Evolutionary conservation across 768 basidiomycete genomes (phyloP), one percentile per base, ranked within the genome.

Genomic region (Amanita rimosa): DNA sequence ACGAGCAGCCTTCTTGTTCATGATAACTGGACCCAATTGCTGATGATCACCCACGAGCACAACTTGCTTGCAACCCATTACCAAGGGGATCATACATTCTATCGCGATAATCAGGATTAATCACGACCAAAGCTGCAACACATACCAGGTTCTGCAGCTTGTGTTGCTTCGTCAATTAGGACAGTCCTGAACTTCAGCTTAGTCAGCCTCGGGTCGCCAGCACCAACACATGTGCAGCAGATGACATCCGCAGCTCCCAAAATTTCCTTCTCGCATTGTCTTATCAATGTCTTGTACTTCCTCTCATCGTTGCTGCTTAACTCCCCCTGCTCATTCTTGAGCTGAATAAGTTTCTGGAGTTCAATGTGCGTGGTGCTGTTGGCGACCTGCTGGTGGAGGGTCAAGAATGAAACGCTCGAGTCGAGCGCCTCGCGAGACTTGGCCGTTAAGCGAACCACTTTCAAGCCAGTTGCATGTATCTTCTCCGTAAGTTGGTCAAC

Each of bases 1-100:
- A n/a, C 93, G 88, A 2, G 96, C 95, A 0, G 96, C 96, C 62
- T 99, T 98, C 79, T 99, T 99, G 78, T 98, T 99, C 96, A 99
- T 98, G 63, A 99, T 97, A 58, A 98, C 96, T 6, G 96, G 96
- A 1, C 96, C 96, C 44, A 98, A 83, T 75, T 98, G 96, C 72
- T 87, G 90, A 64, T 96, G 89, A 67, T 97, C 95, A 46, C 96
- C 96, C 48, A 99, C 96, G 35, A 99, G 79, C 22, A 99, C 96
- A 48, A 92, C 92, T 60, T 99, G 96, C 65, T 98, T 98, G 63
- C 94, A 98, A 11, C 96, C 96, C 58, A 99, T 81, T 5, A 98
- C 87, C 29, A 99, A 77, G 13, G 96, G 96, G 57, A 99, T 99
- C 94, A 99, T 98, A 67, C 95, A 98, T 68, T 99, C 96, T 95